Evolutionary conservation across 1,284 basidiomycete genomes (phyloP), one percentile per base, ranked within the genome.

Genomic region (Malassezia sp.): DNA sequence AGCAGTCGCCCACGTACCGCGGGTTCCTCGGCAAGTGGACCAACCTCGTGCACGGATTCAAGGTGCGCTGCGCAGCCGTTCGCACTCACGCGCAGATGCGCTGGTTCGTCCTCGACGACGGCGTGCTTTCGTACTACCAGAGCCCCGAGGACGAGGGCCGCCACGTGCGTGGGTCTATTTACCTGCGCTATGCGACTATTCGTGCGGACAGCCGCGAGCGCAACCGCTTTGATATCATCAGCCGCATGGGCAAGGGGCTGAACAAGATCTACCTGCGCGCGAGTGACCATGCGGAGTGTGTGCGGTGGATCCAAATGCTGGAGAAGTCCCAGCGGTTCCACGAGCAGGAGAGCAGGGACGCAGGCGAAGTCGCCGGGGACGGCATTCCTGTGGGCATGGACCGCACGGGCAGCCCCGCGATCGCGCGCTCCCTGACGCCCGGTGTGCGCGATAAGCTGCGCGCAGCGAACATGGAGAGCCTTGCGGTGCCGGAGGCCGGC

Each of bases 21-120:
- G 66, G 66, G 26, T 69, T 63, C 40, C 46, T 71, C 15, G 84
- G 82, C 65, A 91, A 91, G 71, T 91, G 88, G 69, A 82, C 83
- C 4, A 91, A 90, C 59, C 81, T 90, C 30, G 86, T 86, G 0
- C 80, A 81, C 57, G 89, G 91, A 0, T 95, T 90, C 72, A 83
- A 82, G 59, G n/a, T n/a, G n/a, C n/a, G n/a, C n/a, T n/a, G n/a
- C n/a, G n/a, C n/a, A n/a, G n/a, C n/a, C n/a, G n/a, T 95, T 90
- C 71, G 83, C 82, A 57, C n/a, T n/a, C n/a, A n/a, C n/a, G n/a
- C n/a, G n/a, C n/a, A n/a, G n/a, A 84, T 84, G 0, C 77, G 91
- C 0, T 96, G 90, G 88, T 93, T 96, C 63, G 88, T 95, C 0
- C 77, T 96, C 29, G 81, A 85, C 59, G 80, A 85, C 52, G 91